phyloP scores from a whole-genome alignment of 164 flowering plant genomes.

The Annona cherimola region DNA sequence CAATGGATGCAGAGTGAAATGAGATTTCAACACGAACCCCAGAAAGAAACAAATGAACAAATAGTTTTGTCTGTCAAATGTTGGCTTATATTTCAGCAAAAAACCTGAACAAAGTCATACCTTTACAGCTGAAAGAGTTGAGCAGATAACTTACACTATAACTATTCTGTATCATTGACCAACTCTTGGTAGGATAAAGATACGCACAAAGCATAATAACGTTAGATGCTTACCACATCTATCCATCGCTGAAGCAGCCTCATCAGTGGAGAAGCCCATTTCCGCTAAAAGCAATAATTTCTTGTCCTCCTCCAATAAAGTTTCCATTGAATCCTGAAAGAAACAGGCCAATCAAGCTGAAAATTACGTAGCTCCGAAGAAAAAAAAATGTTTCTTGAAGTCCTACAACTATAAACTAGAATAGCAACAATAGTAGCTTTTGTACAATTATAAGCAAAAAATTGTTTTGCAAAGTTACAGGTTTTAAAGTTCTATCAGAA shows the following conservation, averaged over 20 bases:
- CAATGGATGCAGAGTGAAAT: too few species aligned
- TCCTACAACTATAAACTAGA: not conserved
- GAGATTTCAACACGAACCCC: too few species aligned
- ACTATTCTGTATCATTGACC: too few species aligned
- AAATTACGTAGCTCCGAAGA: not conserved
- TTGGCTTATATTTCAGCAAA: too few species aligned
- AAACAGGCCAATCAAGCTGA: not conserved
- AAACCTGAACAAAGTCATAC: too few species aligned
- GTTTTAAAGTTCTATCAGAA: not conserved
- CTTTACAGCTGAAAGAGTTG: too few species aligned
- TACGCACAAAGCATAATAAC: not conserved
- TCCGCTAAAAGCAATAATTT: conserved; percentile 13
- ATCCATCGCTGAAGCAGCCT: conserved; percentile 13
- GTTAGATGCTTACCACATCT: conserved; percentile 15
- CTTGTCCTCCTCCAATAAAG: conserved; percentile 8
- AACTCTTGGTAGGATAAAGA: not conserved
- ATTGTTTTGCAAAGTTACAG: not conserved
- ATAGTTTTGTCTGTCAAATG: too few species aligned
- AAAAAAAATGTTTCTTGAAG: not conserved
- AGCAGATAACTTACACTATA: too few species aligned
- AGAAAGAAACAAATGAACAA: too few species aligned
- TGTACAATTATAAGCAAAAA: not conserved
- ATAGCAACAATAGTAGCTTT: not conserved
- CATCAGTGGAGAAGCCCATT: conserved; percentile 15
- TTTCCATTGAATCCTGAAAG: conserved; percentile 10